Evolutionary conservation across 768 basidiomycete species (phyloP).

Genomic region (Exsudoporus frostii): DNA sequence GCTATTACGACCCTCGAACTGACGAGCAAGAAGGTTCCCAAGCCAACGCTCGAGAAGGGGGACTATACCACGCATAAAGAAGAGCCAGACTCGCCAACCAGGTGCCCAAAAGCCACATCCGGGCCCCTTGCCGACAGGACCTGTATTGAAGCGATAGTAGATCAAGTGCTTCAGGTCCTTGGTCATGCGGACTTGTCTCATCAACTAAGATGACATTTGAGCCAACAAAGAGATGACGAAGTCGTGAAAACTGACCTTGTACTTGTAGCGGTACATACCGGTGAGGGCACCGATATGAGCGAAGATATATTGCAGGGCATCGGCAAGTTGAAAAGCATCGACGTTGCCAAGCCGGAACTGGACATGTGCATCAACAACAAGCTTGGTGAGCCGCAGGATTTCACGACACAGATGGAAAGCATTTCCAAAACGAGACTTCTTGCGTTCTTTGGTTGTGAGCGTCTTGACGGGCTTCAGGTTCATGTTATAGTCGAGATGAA

Average conservation of each 20-base stretch:
- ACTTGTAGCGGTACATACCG: slow-evolving; percentile 99
- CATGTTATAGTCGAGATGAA: slow-evolving; percentile 98
- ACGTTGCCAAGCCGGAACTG: slow-evolving; percentile 98
- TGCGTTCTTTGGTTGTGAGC: slow-evolving; percentile 97
- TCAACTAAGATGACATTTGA: slow-evolving; percentile 52
- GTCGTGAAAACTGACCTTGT: slow-evolving; percentile 61
- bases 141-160: slow-evolving; percentile 99
- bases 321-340: slow-evolving; percentile 98
- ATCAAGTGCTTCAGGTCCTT: slow-evolving; percentile 99
- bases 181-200: slow-evolving; percentile 99
- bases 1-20: slow-evolving; percentile 97
- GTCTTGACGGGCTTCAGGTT: slow-evolving; percentile 98
- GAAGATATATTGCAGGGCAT: slow-evolving; percentile 97
- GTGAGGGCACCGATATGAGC: slow-evolving; percentile 96
- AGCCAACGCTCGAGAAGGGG: slow-evolving; percentile 97
- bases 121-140: slow-evolving; percentile 98
- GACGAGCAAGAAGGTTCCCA: slow-evolving; percentile 94
- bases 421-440: slow-evolving; percentile 99
- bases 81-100: slow-evolving; percentile 99
- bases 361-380: slow-evolving; percentile 98
- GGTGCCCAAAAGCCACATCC: slow-evolving; percentile 99
- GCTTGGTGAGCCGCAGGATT: slow-evolving; percentile 95
- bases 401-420: slow-evolving; percentile 98
- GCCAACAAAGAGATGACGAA: slow-evolving; percentile 1
- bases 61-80: slow-evolving; percentile 99